Conservation (phyloP, 257 asterid species). For the Nicotiana obtusifolia region DNA sequence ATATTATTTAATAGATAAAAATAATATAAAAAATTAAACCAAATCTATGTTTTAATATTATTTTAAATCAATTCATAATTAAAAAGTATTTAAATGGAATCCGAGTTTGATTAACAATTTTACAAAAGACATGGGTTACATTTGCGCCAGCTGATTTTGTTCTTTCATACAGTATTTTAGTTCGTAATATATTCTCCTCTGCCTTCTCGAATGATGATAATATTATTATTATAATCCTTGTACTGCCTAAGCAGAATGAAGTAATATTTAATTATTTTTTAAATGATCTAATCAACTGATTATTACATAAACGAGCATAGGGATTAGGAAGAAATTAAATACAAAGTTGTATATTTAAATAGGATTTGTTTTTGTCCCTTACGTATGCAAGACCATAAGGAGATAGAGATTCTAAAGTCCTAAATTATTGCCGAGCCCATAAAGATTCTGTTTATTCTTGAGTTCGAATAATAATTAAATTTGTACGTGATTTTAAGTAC, state of each 20-base stretch:
- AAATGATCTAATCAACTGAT: background rate
- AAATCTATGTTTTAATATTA: too few species aligned
- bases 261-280: background rate
- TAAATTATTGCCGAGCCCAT: conserved; percentile 5
- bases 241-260: background rate
- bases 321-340: background rate
- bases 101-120: background rate
- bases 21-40: too few species aligned
- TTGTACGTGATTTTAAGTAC: too few species aligned
- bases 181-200: background rate
- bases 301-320: background rate
- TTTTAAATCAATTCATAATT: too few species aligned
- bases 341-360: background rate
- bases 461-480: too few species aligned
- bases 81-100: background rate
- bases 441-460: too few species aligned
- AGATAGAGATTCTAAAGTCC: background rate
- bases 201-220: background rate
- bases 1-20: too few species aligned
- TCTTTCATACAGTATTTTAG: background rate
- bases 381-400: background rate
- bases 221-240: background rate
- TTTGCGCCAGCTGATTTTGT: background rate
- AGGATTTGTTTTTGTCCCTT: background rate
- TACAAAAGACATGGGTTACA: background rate